These are phyloP conservation scores for Cicer yamashitae DNA, from an alignment of 306 rosid genomes.

Conservation along the genomic window DNA sequence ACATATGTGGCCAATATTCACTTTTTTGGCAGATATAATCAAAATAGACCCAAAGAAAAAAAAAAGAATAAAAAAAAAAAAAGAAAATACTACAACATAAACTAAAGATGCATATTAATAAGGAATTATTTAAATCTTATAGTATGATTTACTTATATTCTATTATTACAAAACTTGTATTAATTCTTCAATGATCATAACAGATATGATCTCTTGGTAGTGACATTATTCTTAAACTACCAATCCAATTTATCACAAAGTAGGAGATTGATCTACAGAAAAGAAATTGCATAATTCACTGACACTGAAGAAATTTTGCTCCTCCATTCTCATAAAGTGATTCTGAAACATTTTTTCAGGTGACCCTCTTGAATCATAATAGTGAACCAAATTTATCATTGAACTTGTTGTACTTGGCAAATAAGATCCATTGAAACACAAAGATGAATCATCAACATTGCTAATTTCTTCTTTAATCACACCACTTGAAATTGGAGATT, in stretches of 20 bases:
- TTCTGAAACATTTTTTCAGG: slow-evolving; percentile 48
- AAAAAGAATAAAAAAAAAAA: neutral
- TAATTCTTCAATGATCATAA: neutral
- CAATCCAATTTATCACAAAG: slow-evolving; percentile 44
- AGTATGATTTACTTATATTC: neutral
- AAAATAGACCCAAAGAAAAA: neutral
- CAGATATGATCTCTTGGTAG: slow-evolving; percentile 12
- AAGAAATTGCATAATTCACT: slow-evolving; percentile 67
- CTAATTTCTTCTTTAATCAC: slow-evolving; percentile 53
- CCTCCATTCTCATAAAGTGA: slow-evolving; percentile 59
- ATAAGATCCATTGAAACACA: slow-evolving; percentile 47
- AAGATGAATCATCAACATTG: slow-evolving; percentile 51
- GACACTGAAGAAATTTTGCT: slow-evolving; percentile 53
- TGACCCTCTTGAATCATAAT: slow-evolving; percentile 55
- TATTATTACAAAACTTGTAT: neutral
- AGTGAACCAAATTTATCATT: slow-evolving; percentile 51
- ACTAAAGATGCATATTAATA: neutral
- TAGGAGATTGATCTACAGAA: slow-evolving; percentile 83
- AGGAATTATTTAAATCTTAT: neutral
- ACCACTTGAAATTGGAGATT: slow-evolving; percentile 52
- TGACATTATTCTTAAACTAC: slow-evolving; percentile 42
- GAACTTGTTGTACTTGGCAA: slow-evolving; percentile 47
- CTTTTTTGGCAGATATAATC: neutral
- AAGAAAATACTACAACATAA: slow-evolving; percentile 11
- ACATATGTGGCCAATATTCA: slow-evolving; percentile 4